Evolutionary conservation across 1,284 basidiomycete species (phyloP).

Genomic region (Baeospora myosura): DNA sequence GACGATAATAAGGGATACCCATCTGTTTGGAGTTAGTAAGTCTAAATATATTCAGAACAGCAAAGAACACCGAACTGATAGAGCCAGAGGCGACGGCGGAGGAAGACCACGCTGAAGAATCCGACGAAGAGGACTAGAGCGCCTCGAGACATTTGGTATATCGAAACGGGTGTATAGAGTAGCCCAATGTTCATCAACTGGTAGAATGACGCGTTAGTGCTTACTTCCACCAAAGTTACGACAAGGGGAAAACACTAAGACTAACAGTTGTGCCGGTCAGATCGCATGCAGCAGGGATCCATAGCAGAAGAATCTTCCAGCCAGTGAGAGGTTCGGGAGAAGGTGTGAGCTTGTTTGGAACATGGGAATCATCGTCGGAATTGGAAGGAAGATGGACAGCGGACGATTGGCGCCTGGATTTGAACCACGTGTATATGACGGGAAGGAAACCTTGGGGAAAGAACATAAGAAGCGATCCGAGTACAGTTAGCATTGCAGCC

Average conservation of each 20-base stretch:
- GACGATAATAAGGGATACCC: conserved; percentile 87
- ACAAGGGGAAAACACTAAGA: conserved; percentile 15
- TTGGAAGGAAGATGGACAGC: conserved; percentile 53
- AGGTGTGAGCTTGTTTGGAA: conserved; percentile 30
- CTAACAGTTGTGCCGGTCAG: conserved; percentile 81
- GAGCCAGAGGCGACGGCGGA: conserved; percentile 71
- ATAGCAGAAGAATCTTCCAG: conserved; percentile 68
- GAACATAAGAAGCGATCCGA: conserved; percentile 20
- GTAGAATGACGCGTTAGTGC: conserved; percentile 14
- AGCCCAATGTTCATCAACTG: conserved; percentile 93
- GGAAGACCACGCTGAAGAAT: conserved; percentile 86
- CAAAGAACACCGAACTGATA: conserved; percentile 58
- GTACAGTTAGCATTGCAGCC: not conserved
- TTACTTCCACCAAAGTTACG: conserved; percentile 7
- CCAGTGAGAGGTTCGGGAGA: conserved; percentile 45
- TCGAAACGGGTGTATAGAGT: conserved; percentile 92
- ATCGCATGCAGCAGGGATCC: conserved; percentile 85
- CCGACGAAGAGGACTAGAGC: conserved; percentile 97
- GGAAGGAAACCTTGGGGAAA: conserved; percentile 68
- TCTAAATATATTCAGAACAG: conserved; percentile 11
- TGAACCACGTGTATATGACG: conserved; percentile 63
- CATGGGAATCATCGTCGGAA: conserved; percentile 33
- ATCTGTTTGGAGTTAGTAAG: conserved; percentile 43
- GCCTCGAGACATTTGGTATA: conserved; percentile 97
- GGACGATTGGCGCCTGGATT: conserved; percentile 36